Conservation (phyloP, 2,329 filamentous ascomycete species). For the Mycosphaerella sp. region DNA sequence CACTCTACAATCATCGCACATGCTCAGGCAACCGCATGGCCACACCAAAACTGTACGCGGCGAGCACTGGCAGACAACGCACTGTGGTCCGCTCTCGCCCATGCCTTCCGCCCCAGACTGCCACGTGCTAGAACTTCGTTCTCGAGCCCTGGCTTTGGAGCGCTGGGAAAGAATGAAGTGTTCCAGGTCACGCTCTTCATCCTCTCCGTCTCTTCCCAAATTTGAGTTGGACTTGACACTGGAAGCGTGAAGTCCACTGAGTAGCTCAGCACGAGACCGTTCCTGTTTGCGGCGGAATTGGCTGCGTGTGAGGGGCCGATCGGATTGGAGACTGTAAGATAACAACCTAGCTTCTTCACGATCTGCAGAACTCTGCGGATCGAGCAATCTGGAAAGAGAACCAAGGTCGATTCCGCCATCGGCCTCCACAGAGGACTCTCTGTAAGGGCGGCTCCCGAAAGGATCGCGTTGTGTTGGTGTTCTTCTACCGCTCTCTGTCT, state of each 20-base stretch:
- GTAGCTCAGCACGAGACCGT: conserved; percentile 62
- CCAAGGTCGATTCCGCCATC: conserved; percentile 35
- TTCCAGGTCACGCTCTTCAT: conserved; percentile 55
- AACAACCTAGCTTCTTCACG: conserved; percentile 74
- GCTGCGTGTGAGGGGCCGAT: conserved; percentile 72
- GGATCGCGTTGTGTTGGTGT: conserved; percentile 69
- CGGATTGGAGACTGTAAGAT: conserved; percentile 68
- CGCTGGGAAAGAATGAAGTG: conserved; percentile 53
- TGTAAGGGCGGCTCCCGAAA: conserved; percentile 32
- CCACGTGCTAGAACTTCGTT: conserved; percentile 46
- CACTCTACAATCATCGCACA: conserved; percentile 92
- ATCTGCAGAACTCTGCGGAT: conserved; percentile 71
- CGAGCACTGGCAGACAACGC: conserved; percentile 86
- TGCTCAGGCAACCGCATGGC: conserved; percentile 89
- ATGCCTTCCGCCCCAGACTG: conserved; percentile 66
- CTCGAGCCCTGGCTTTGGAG: conserved; percentile 40
- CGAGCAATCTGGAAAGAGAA: conserved; percentile 68
- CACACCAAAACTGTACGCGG: conserved; percentile 86
- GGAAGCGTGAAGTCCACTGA: conserved; percentile 41
- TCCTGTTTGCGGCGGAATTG: conserved; percentile 64
- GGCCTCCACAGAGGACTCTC: conserved; percentile 52
- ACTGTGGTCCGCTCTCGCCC: conserved; percentile 70
- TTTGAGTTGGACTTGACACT: conserved; percentile 32
- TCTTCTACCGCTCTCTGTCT: conserved; percentile 50
- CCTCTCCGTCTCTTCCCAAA: conserved; percentile 33